Conservation (phyloP, 805 yeast species). For the Saitoella complicata region DNA sequence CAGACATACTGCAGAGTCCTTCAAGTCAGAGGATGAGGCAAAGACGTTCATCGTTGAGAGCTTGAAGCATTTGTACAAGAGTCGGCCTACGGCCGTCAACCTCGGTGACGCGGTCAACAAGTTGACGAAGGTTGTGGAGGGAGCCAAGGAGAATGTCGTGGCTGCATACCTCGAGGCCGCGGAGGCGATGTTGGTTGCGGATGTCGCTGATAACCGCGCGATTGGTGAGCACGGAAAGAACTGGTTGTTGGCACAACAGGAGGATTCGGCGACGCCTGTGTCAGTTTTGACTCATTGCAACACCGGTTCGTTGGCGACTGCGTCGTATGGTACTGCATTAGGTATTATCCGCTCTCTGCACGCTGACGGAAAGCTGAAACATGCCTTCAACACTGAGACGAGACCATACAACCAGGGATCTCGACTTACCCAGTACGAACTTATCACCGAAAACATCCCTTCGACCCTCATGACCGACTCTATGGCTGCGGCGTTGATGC, state of each 20-base stretch:
- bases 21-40: constrained; percentile 8
- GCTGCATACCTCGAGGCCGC: constrained; percentile 21
- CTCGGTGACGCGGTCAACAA: constrained; percentile 56
- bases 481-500: constrained; percentile 69
- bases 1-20: constrained; percentile 1
- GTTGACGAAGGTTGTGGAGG: constrained; percentile 24
- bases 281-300: constrained; percentile 85
- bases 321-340: constrained; percentile 94
- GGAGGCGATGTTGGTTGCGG: constrained; percentile 49
- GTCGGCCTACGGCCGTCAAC: constrained; percentile 95
- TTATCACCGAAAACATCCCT: constrained; percentile 73
- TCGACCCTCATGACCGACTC: constrained; percentile 80
- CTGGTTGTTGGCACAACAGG: constrained; percentile 31
- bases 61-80: constrained; percentile 49
- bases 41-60: constrained; percentile 25
- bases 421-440: constrained; percentile 77
- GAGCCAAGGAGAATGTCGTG: constrained; percentile 21
- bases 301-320: constrained; percentile 92
- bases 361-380: constrained; percentile 36
- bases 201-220: constrained; percentile 54
- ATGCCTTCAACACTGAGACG: constrained; percentile 70
- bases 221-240: constrained; percentile 71
- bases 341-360: constrained; percentile 72
- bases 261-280: constrained; percentile 30
- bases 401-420: constrained; percentile 97